Evolutionary conservation across 148 eudicot species (phyloP).

Genomic region (Cornus florida): DNA sequence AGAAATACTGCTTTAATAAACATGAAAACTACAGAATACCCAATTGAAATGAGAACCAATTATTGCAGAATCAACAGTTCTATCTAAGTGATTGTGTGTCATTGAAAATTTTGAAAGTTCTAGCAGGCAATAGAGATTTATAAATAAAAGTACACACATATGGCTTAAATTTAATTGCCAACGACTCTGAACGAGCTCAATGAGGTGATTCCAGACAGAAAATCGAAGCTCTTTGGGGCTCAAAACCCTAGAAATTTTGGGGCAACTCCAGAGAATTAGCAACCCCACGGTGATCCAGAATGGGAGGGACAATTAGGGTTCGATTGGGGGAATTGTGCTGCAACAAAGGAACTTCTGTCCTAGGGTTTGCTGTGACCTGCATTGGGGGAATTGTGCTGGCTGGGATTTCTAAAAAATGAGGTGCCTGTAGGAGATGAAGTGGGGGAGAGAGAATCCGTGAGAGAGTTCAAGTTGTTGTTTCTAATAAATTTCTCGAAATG

Average conservation of each 20-base stretch:
- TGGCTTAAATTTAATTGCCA: conserved; percentile 39
- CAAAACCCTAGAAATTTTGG: conserved; percentile 86
- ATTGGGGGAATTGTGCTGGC: conserved; percentile 17
- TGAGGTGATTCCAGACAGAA: conserved; percentile 66
- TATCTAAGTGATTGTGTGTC: too few species aligned
- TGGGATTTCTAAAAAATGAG: conserved; percentile 15
- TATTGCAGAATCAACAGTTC: too few species aligned
- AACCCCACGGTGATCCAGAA: conserved; percentile 85
- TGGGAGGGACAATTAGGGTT: conserved; percentile 78
- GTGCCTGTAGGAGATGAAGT: conserved; percentile 33
- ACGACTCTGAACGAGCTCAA: conserved; percentile 52
- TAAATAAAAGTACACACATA: too few species aligned
- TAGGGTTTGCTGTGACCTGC: conserved; percentile 13
- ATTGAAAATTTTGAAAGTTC: too few species aligned
- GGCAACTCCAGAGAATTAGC: conserved; percentile 81
- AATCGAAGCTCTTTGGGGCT: conserved; percentile 45
- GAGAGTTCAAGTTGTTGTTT: not conserved
- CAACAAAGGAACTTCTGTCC: conserved; percentile 65
- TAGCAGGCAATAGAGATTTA: too few species aligned
- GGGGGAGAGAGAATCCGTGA: conserved; percentile 24
- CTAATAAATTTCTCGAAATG: too few species aligned
- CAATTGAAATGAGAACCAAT: too few species aligned
- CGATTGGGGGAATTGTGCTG: conserved; percentile 96
- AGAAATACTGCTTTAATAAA: too few species aligned
- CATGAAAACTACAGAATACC: too few species aligned